These are phyloP conservation scores for Geosmithia morbida DNA, from an alignment of 2,329 filamentous ascomycete species.

Conservation along the genomic window DNA sequence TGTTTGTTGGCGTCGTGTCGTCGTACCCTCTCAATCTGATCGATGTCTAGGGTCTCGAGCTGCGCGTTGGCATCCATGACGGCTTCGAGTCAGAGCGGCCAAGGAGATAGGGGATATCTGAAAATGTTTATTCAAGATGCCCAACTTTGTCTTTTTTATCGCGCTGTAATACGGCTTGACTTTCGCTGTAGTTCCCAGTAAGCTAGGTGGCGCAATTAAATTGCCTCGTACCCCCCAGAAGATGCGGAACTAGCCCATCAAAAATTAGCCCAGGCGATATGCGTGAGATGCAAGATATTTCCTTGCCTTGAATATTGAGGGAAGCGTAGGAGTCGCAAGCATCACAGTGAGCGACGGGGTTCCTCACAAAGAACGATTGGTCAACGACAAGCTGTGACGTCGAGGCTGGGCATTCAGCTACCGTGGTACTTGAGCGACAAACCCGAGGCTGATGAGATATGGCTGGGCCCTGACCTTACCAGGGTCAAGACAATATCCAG, in stretches of 20 bases:
- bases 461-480: not conserved
- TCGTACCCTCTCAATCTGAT: conserved; percentile 11
- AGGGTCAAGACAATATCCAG: not conserved
- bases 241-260: not conserved
- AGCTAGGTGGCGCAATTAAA: not conserved
- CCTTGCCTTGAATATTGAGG: not conserved
- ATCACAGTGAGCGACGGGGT: not conserved
- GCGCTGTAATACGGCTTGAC: not conserved
- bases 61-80: conserved; percentile 1
- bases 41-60: conserved; percentile 5
- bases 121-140: not conserved
- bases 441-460: not conserved
- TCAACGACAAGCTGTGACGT: too few species aligned
- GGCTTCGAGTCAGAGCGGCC: not conserved
- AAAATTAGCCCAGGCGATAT: not conserved
- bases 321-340: not conserved
- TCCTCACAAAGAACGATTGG: not conserved
- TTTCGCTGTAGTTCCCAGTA: not conserved
- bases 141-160: not conserved
- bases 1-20: not conserved
- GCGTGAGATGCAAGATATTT: not conserved
- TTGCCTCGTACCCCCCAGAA: not conserved
- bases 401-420: not conserved
- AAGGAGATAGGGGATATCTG: not conserved
- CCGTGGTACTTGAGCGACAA: not conserved